Evolutionary conservation across 2,329 filamentous ascomycete genomes (phyloP), one percentile per base, ranked within the genome.

Genomic region (Arthrobotrys megalospora): DNA sequence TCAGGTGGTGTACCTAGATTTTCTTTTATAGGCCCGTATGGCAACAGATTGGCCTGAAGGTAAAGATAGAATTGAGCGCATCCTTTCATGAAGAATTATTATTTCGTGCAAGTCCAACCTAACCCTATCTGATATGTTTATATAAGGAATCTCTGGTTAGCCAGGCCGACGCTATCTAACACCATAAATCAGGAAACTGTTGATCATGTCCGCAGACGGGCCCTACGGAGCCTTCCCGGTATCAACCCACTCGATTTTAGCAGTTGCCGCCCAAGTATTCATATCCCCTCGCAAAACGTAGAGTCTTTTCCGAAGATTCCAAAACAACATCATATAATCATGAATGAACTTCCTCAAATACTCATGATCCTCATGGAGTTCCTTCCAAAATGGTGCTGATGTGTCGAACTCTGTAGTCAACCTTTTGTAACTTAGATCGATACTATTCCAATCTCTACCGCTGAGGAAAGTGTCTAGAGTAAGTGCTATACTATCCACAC

Each of bases 391-490:
- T 12, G 36, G 34, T 6, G 58, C 7, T 4, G 11, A 3, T 6
- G 14, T 16, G 6, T 14, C 14, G n/a, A 63, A 53, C 3, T 60
- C 43, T 0, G 11, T 24, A 24, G 1, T 45, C n/a, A 52, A 2
- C 5, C 14, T 16, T 5, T 21, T 32, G 19, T 52, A 71, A 14
- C 48, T 19, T 7, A 21, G 6, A 10, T 32, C 19, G 3, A 72
- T 47, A 34, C 58, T 36, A 28, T 55, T 36, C 68, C 68, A 58
- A 11, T 72, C 58, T 38, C 47, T 43, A 14, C 36, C 21, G 24
- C 48, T 55, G n/a, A 65, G 24, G 45, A 55, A 72, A 3, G 21
- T 12, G 21, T 55, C 47, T 4, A 65, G 36, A 8, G 28, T 12
- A 19, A 11, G 4, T 16, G 55, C 36, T 19, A 60, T 32, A n/a